These are phyloP conservation scores for Austroboletus festivus DNA, from an alignment of 768 basidiomycete species.

Conservation along the genomic window DNA sequence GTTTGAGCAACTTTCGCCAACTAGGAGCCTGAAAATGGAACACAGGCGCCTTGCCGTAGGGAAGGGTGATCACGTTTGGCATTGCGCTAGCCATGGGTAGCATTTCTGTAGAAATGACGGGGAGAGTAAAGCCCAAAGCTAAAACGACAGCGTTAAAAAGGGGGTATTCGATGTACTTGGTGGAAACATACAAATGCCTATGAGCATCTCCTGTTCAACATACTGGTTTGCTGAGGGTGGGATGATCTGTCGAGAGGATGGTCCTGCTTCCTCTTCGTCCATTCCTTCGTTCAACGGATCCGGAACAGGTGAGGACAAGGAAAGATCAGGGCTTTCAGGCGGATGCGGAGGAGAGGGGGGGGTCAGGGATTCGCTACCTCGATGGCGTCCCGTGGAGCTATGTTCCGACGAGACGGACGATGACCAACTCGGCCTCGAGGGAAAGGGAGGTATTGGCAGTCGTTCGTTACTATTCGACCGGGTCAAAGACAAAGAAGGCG, in stretches of 20 bases:
- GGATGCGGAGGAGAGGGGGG: conserved; percentile 15
- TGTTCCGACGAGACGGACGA: conserved; percentile 27
- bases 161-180: neutral
- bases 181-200: conserved; percentile 58
- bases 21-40: conserved; percentile 71
- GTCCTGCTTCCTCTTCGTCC: conserved; percentile 20
- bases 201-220: conserved; percentile 54
- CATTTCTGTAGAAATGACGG: conserved; percentile 48
- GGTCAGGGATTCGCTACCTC: conserved; percentile 13
- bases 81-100: conserved; percentile 50
- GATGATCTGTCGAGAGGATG: conserved; percentile 12
- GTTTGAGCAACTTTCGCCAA: conserved; percentile 70
- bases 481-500: conserved; percentile 14
- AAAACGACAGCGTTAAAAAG: conserved; percentile 12
- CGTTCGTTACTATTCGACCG: conserved; percentile 17
- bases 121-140: conserved; percentile 70
- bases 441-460: conserved; percentile 11
- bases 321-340: conserved; percentile 24
- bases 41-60: conserved; percentile 63
- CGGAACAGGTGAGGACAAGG: conserved; percentile 15
- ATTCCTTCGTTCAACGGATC: conserved; percentile 16
- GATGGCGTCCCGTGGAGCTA: conserved; percentile 11
- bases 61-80: conserved; percentile 73
- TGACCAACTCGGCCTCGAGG: conserved; percentile 22
- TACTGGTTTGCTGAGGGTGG: conserved; percentile 38